phyloP scores from a whole-genome alignment of 1,139 yeast species.

The Yamadazyma dushanensis region DNA sequence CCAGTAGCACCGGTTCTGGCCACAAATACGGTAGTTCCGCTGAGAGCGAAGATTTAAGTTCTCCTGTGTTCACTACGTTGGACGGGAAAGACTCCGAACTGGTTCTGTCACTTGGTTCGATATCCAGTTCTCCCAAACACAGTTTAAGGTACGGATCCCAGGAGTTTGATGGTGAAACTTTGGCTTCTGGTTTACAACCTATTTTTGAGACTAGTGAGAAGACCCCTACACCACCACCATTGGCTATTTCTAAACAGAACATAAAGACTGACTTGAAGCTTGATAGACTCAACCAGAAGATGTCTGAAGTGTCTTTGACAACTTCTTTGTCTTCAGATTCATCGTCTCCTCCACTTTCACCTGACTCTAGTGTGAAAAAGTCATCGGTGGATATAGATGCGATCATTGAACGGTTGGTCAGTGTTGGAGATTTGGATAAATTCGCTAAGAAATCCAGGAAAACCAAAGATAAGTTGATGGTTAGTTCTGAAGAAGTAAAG shows the following conservation, averaged over 20 bases:
- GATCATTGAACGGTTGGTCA: constrained; percentile 54
- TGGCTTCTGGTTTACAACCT: constrained; percentile 28
- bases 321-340: constrained; percentile 9
- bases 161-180: constrained; percentile 16
- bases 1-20: constrained; percentile 12
- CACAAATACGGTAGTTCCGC: constrained; percentile 31
- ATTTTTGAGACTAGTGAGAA: constrained; percentile 44
- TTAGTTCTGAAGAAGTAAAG: constrained; percentile 56
- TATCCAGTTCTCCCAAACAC: constrained; percentile 13
- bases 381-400: constrained; percentile 47
- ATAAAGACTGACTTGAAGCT: constrained; percentile 4
- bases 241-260: constrained; percentile 4
- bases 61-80: constrained; percentile 42
- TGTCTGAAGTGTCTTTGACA: constrained; percentile 7
- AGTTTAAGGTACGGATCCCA: constrained; percentile 2
- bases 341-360: constrained; percentile 9
- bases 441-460: constrained; percentile 26
- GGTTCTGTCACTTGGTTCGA: constrained; percentile 33
- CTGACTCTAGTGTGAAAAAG: no score
- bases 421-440: constrained; percentile 35
- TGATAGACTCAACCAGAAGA: constrained; percentile 8
- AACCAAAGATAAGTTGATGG: constrained; percentile 40
- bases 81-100: constrained; percentile 39
- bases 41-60: constrained; percentile 34
- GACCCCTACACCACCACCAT: constrained; percentile 31